Evolutionary conservation across 106 monocot species (phyloP).

Genomic region (Dendrobium chrysotoxum): DNA sequence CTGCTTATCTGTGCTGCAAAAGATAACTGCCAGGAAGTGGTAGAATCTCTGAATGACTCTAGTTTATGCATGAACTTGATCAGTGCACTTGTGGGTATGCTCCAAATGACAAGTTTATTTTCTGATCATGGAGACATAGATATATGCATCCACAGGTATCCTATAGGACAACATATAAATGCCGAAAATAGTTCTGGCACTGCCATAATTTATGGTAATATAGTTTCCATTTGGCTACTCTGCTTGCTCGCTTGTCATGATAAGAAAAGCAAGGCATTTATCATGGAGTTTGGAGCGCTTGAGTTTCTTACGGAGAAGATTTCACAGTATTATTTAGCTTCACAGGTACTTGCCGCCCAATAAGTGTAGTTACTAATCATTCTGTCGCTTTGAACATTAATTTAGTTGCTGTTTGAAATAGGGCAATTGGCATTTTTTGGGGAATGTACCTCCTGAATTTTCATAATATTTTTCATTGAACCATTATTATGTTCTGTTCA

Average conservation of each 20-base stretch:
- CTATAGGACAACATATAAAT: constrained; percentile 21
- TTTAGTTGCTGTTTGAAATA: neutral
- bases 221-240: constrained; percentile 75
- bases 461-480: neutral
- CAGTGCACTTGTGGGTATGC: constrained; percentile 61
- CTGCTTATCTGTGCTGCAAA: constrained; percentile 84
- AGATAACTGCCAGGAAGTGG: constrained; percentile 36
- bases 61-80: constrained; percentile 51
- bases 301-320: constrained; percentile 74
- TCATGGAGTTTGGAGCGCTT: constrained; percentile 74
- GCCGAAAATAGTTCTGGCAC: constrained; percentile 37
- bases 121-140: constrained; percentile 30
- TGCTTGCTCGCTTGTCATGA: constrained; percentile 67
- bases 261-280: constrained; percentile 34
- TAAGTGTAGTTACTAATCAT: neutral
- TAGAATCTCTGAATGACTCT: constrained; percentile 65
- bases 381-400: neutral
- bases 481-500: neutral
- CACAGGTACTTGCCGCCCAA: constrained; percentile 44
- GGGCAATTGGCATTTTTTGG: neutral
- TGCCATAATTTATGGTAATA: constrained; percentile 53
- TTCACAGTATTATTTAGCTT: constrained; percentile 54
- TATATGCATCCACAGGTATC: constrained; percentile 48
- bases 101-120: constrained; percentile 31
- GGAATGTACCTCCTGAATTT: neutral